Evolutionary conservation across 2,329 filamentous ascomycete species (phyloP), one percentile per base, ranked within the genome.

Genomic region (Ophiostoma ulmi): DNA sequence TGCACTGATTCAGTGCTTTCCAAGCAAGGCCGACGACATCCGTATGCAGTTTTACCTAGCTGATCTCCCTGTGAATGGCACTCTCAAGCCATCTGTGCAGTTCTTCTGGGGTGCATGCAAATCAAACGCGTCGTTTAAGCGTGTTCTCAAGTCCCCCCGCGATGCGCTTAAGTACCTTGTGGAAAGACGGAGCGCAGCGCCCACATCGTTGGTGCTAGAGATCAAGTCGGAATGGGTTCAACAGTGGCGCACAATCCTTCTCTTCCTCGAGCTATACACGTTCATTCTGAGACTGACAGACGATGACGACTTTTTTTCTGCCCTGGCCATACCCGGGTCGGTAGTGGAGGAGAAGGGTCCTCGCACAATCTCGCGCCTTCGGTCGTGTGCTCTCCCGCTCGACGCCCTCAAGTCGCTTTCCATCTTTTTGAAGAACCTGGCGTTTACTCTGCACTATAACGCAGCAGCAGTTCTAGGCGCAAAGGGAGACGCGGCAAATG

Each of bases 241-340:
- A 74, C 93, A 98, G 77, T 99, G 95, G 95, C 89, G 91, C 22
- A 89, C 95, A 0, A 87, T 97, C 61, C 83, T 98, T 0, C 85
- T 99, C 0, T 98, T 99, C 77, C 84, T 99, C 6, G 95, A 99
- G 76, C 85, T 99, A 0, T 99, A 97, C 78, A 93, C 91, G 1
- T 98, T 98, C 77, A 88, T 97, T 2, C 83, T 98, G 14, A 91
- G 95, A 75, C 88, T 98, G 44, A 97, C 94, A 78, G 95, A 99
- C 75, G 95, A 99, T 74, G 94, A 98, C 74, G 95, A 99, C 75
- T 99, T 99, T 77, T 91, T 97, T 73, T 86, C 88, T 71, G 84
- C 66, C 4, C 41, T 68, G 1, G 44, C 17, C 3, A 26, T 7
- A 17, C 41, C 26, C 22, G 66, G 41, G n/a, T 11, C 14, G 17